Evolutionary conservation across 2,329 filamentous ascomycete genomes (phyloP), one percentile per base, ranked within the genome.

Genomic region (Aspergillus arachidicola): DNA sequence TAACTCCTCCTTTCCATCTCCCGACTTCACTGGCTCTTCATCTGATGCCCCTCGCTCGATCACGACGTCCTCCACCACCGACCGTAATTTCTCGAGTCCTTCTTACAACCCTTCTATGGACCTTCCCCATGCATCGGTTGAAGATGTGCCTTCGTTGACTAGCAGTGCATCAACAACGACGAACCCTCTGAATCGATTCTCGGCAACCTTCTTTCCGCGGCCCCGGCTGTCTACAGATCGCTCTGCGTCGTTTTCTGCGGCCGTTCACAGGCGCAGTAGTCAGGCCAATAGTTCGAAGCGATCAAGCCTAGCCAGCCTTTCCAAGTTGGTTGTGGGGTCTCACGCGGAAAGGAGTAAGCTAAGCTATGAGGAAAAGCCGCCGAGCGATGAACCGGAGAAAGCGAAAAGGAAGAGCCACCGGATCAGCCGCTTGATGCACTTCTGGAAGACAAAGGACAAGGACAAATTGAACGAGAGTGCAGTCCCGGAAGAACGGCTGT

Each of bases 141-240:
- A 84, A 50, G 82, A 84, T 75, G 80, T 83, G 4, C 82, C 82
- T 19, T 84, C 82, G 30, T 71, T 84, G 36, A 83, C 79, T 30
- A 83, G 82, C 68, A 83, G 81, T 67, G 77, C 80, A 46, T 84
- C 82, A 1, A 83, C 80, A 11, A 79, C 76, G 71, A 80, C 80
- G 30, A 81, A 79, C 57, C 77, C 76, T 28, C 60, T 80, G 23
- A 74, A 78, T 38, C 78, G 81, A 30, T 75, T 82, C 34, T 83
- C 81, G 9, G 76, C 76, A 30, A 79, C 75, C 23, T 79, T 81
- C 61, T 77, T 79, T 61, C 72, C 74, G 43, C 77, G 78, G 51
- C 75, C 74, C 28, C 78, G 79, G 46, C 71, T 78, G 9, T 80
- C 79, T 6, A 78, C 78, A 1, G 81, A 83, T 62, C 77, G 81